Percentiles rank a stretch among this genome's conserved stretches.
Conservation (phyloP, 768 basidiomycete species). For the Harrya chromipes region DNA sequence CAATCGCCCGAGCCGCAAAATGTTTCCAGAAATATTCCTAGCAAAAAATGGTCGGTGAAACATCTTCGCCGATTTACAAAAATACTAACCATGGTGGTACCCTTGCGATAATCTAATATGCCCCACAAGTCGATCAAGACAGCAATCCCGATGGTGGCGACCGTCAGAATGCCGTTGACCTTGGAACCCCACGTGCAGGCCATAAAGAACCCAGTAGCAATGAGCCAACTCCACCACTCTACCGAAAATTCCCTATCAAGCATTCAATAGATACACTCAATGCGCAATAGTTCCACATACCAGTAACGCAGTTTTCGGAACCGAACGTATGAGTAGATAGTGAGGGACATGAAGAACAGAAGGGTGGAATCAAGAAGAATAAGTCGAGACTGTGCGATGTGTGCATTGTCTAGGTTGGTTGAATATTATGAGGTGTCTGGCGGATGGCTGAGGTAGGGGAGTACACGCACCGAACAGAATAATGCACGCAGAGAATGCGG, state of each 20-base stretch:
- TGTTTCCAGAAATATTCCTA: slow-evolving; percentile 90
- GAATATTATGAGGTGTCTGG: slow-evolving; percentile 4
- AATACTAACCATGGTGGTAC: slow-evolving; percentile 65
- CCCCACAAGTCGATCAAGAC: slow-evolving; percentile 95
- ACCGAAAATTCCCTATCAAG: slow-evolving; percentile 72
- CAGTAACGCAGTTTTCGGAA: slow-evolving; percentile 93
- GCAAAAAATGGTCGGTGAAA: background rate
- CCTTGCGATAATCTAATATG: slow-evolving; percentile 80
- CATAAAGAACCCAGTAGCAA: slow-evolving; percentile 88
- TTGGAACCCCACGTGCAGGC: slow-evolving; percentile 97
- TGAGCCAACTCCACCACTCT: slow-evolving; percentile 95
- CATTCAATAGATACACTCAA: background rate
- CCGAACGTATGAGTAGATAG: slow-evolving; percentile 88
- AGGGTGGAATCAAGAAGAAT: slow-evolving; percentile 93
- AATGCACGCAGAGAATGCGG: slow-evolving; percentile 84
- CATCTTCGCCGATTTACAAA: background rate
- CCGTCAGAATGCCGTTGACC: slow-evolving; percentile 94
- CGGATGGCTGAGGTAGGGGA: background rate
- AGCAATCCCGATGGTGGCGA: slow-evolving; percentile 83
- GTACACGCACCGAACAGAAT: slow-evolving; percentile 77
- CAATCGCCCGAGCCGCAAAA: slow-evolving; percentile 79
- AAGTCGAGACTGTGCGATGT: slow-evolving; percentile 92
- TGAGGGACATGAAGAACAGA: slow-evolving; percentile 94
- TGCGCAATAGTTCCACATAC: slow-evolving; percentile 39
- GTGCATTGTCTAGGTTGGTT: slow-evolving; percentile 76